Percentiles rank a stretch among this genome's conserved stretches.
Evolutionary conservation across 371 early-diverging fungal genomes (phyloP).

Genomic region (Mucor mucedo): DNA sequence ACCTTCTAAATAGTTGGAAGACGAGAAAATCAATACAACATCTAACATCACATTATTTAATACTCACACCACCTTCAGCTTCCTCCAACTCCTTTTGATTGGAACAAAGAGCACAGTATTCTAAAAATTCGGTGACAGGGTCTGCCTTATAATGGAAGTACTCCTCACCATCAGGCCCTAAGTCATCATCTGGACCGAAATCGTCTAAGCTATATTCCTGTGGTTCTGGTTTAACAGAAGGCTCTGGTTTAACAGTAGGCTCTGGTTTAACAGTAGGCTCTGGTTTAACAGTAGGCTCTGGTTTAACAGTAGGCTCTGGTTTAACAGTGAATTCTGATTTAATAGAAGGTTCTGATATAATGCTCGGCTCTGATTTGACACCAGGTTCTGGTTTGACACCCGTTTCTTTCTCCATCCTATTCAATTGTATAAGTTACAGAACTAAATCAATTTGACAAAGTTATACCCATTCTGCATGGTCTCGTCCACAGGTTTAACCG

Average conservation of each 20-base stretch:
- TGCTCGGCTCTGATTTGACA: background rate
- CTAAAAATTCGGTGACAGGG: constrained; percentile 36
- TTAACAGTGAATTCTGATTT: background rate
- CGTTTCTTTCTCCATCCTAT: too few species aligned
- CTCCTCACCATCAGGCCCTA: background rate
- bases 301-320: background rate
- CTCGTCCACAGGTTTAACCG: background rate
- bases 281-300: background rate
- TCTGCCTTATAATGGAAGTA: constrained; percentile 4
- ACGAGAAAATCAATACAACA: too few species aligned
- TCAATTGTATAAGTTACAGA: too few species aligned
- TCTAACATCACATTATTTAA: too few species aligned
- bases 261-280: too few species aligned
- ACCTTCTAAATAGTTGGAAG: constrained; percentile 37
- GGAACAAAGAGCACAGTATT: constrained; percentile 33
- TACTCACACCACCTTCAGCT: constrained; percentile 31
- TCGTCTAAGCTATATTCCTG: too few species aligned
- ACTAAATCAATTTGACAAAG: too few species aligned
- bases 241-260: background rate
- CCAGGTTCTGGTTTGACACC: background rate
- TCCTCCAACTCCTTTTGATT: constrained; percentile 38
- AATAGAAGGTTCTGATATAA: background rate
- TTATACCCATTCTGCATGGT: too few species aligned
- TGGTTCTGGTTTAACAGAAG: background rate
- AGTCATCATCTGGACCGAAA: background rate